Base-by-base conservation (phyloP, 2,329 filamentous ascomycete genomes). In the Ophiostoma himal-ulmi region DNA sequence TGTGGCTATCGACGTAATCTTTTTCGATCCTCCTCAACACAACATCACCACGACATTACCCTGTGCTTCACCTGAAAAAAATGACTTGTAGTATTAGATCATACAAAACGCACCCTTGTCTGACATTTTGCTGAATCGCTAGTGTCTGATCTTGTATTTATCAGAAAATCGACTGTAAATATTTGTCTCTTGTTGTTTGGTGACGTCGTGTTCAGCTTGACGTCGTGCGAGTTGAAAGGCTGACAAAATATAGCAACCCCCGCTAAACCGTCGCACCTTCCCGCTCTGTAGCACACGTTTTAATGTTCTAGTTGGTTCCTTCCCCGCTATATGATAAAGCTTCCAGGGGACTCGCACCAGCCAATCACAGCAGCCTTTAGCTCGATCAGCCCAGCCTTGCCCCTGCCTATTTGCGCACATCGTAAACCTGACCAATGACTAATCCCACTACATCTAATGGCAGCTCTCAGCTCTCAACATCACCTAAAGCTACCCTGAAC, bases 361-460 rank as follows among this genome's bases (percentile, higher is more conserved):
- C 26, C 57, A 62, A 62, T 62, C 57, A 14, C 52, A 7, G 52
- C 10, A 8, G n/a, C 20, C 34, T 22, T 36, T 13, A 37, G 14
- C 36, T 37, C 20, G 30, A 37, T 8, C 39, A 34, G 36, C n/a
- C 65, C 69, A 70, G 69, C 69, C 69, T 70, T 44, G 69, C 48
- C 69, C 22, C 52, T 57, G 52, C 52, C 52, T 57, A 57, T 57
- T 26, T 22, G 6, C 26, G 26, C 11, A 14, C 2, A 60, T 60
- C 26, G n/a, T 30, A 64, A 64, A 70, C 48, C 64, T 70, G 69
- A 70, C 69, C 68, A 70, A 70, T 70, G 69, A 70, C 69, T 70
- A 70, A 70, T 68, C 65, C 67, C 37, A 65, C n/a, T 60, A 57
- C 36, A 48, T 60, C 52, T 62, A 48, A 13, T 17, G n/a, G 26